Conservation (phyloP, 192 early-diverging fungal species). For the Linderina pennispora region DNA sequence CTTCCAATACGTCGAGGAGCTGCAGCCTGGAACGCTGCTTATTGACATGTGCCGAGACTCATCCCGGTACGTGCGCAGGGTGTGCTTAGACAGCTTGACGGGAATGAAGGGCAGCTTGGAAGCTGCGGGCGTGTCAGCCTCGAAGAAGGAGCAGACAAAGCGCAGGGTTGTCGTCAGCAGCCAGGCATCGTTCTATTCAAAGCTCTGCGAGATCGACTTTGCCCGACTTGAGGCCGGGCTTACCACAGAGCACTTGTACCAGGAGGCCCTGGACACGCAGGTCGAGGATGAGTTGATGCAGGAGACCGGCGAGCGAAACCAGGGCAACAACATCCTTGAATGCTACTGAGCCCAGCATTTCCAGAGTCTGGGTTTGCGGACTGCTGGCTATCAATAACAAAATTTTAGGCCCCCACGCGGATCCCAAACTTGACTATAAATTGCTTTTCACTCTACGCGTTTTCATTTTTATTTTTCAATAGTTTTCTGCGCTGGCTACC, state of each 20-base stretch:
- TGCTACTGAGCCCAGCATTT: conserved; percentile 19
- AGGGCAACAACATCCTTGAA: conserved; percentile 45
- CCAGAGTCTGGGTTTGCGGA: background rate
- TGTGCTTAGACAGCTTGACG: conserved; percentile 16
- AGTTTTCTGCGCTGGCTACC: too few species aligned
- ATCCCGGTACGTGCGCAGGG: conserved; percentile 41
- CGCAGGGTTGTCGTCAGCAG: background rate
- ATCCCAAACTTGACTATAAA: too few species aligned
- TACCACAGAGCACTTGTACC: conserved; percentile 35
- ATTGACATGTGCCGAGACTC: conserved; percentile 36
- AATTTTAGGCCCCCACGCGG: too few species aligned
- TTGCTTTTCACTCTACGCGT: too few species aligned
- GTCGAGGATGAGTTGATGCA: conserved; percentile 36
- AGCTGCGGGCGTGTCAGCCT: background rate
- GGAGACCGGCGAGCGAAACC: conserved; percentile 26
- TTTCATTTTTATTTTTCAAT: too few species aligned
- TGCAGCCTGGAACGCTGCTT: conserved; percentile 18
- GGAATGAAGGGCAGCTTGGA: conserved; percentile 6
- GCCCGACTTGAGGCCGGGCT: conserved; percentile 19
- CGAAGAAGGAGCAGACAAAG: background rate
- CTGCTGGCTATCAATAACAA: too few species aligned
- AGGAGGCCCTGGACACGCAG: conserved; percentile 41
- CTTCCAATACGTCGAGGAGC: background rate
- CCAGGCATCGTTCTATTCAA: conserved; percentile 3
- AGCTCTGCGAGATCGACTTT: conserved; percentile 23